A percentile compares a stretch with the other conserved stretches of the same genome.
These are phyloP conservation scores for Cercospora citrullina DNA, from an alignment of 2,329 filamentous ascomycete species.

Conservation along the genomic window DNA sequence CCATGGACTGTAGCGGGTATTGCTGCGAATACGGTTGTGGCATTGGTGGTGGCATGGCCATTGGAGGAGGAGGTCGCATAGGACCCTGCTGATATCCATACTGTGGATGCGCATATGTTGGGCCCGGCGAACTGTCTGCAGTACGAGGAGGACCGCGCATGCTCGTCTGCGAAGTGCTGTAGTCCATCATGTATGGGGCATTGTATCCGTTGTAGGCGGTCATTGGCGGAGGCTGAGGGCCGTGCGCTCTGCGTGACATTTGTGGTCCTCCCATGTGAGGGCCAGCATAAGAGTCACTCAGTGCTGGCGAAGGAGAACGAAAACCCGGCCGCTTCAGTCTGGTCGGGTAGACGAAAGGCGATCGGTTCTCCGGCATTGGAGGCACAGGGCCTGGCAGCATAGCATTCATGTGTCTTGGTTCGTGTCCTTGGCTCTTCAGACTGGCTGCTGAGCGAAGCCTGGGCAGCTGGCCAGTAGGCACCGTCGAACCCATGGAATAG, in stretches of 20 bases:
- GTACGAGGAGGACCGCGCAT: constrained; percentile 33
- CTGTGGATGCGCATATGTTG: constrained; percentile 31
- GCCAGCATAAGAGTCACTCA: constrained; percentile 43
- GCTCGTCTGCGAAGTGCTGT: constrained; percentile 26
- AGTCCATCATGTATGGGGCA: constrained; percentile 31
- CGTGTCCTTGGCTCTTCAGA: constrained; percentile 45
- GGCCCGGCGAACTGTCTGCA: constrained; percentile 30
- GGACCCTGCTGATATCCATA: constrained; percentile 33
- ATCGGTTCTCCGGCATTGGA: constrained; percentile 39
- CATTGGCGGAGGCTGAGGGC: constrained; percentile 28
- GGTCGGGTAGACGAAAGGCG: constrained; percentile 46
- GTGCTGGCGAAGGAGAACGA: constrained; percentile 46
- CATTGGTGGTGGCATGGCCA: constrained; percentile 27
- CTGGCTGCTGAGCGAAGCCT: constrained; percentile 49
- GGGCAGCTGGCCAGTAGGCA: constrained; percentile 41
- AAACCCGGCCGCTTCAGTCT: constrained; percentile 46
- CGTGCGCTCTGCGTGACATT: constrained; percentile 27
- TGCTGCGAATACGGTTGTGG: constrained; percentile 25
- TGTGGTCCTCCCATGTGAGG: constrained; percentile 33
- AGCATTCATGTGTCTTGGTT: constrained; percentile 33
- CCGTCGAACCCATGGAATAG: constrained; percentile 45
- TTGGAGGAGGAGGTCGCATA: constrained; percentile 26
- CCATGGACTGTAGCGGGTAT: constrained; percentile 26
- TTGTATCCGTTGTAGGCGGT: constrained; percentile 37
- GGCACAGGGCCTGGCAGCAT: constrained; percentile 37